Conservation (phyloP, 2,329 filamentous ascomycete genomes). For the Diaporthe batatas region DNA sequence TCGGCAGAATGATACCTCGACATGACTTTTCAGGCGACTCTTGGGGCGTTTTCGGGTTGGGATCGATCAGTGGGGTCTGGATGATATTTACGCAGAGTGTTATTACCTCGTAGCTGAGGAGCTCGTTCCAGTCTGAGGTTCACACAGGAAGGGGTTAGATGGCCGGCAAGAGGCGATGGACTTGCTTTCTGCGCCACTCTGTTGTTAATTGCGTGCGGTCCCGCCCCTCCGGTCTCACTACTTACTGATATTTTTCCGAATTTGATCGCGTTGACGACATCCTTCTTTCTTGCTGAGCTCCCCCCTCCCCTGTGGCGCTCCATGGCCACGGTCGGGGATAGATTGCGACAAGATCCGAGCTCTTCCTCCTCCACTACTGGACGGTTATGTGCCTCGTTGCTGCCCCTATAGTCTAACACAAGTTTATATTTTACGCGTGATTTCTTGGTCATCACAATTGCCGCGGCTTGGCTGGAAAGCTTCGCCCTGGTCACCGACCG, state of each 20-base stretch:
- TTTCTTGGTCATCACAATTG: background rate
- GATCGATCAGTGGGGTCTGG: conserved; percentile 37
- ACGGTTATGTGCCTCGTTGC: background rate
- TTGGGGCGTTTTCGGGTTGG: conserved; percentile 41
- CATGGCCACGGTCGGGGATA: background rate
- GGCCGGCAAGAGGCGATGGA: conserved; percentile 12
- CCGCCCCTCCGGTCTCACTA: conserved; percentile 12
- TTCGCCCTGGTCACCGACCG: too few relatives aligned
- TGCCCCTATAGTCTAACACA: background rate
- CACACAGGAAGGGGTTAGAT: conserved; percentile 4
- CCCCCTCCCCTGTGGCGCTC: background rate
- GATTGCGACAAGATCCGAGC: background rate
- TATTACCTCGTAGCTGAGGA: conserved; percentile 25
- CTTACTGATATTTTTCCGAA: conserved; percentile 23
- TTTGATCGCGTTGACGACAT: conserved; percentile 24
- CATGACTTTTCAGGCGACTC: conserved; percentile 41
- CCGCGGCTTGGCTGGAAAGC: background rate
- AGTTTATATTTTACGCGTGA: background rate
- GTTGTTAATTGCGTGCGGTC: background rate
- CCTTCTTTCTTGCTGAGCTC: background rate
- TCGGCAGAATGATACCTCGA: conserved; percentile 39
- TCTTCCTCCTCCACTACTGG: background rate
- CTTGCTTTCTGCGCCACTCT: conserved; percentile 5
- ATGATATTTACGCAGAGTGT: conserved; percentile 34
- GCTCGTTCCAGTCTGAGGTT: conserved; percentile 5